phyloP scores from a whole-genome alignment of 257 asterid genomes.

The Fraxinus anomala region DNA sequence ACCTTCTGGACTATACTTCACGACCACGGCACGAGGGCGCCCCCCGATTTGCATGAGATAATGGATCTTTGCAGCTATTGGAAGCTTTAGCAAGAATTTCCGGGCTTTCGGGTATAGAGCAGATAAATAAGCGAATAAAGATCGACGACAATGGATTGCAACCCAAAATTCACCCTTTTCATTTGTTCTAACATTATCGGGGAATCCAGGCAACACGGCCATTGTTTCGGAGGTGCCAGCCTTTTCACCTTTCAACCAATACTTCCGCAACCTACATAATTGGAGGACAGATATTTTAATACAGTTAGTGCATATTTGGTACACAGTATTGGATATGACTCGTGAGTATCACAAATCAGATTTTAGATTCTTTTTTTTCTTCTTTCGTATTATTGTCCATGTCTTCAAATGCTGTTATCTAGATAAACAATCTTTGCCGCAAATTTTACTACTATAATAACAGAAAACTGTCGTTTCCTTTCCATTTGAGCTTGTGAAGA shows the following conservation, averaged over 20 bases:
- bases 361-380: neutral
- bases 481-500: neutral
- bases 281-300: neutral
- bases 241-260: conserved; percentile 90
- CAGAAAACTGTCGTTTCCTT: neutral
- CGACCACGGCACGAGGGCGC: conserved; percentile 51
- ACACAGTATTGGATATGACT: neutral
- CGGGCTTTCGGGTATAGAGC: conserved; percentile 55
- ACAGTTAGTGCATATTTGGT: neutral
- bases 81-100: conserved; percentile 64
- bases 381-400: neutral
- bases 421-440: neutral
- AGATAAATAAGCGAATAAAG: conserved; percentile 51
- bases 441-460: neutral
- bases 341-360: neutral
- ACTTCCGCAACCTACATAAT: conserved; percentile 58
- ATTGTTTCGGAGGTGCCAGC: conserved; percentile 61
- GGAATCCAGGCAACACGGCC: conserved; percentile 78
- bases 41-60: conserved; percentile 83
- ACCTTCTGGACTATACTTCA: conserved; percentile 84
- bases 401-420: neutral
- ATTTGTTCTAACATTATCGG: conserved; percentile 83
- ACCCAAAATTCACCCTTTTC: conserved; percentile 91
- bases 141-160: conserved; percentile 75
- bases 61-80: conserved; percentile 64